A percentile compares a stretch with the other conserved stretches of the same genome.
These are phyloP conservation scores for Ceratocystis huliohia DNA, from an alignment of 2,329 filamentous ascomycete species.

Conservation along the genomic window DNA sequence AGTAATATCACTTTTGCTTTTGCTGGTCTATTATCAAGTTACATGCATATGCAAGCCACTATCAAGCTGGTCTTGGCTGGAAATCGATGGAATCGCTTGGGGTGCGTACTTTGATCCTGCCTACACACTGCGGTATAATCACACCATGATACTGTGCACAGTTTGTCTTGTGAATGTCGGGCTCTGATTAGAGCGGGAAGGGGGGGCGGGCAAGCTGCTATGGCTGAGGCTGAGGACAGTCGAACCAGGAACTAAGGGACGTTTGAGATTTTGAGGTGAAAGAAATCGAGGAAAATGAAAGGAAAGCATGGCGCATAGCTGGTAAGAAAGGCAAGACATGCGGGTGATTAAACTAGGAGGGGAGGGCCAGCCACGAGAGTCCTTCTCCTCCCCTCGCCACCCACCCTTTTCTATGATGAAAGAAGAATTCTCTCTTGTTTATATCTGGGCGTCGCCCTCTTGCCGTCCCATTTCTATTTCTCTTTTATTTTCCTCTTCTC, in stretches of 20 bases:
- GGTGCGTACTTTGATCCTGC: not conserved
- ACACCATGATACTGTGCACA: not conserved
- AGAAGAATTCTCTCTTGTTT: not conserved
- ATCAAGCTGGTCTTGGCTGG: not conserved
- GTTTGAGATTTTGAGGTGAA: not conserved
- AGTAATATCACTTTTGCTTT: not conserved
- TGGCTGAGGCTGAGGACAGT: not conserved
- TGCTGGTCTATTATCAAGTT: not conserved
- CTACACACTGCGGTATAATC: not conserved
- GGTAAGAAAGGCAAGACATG: too few species aligned
- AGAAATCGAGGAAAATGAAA: not conserved
- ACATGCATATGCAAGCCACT: constrained; percentile 2
- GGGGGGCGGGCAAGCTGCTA: not conserved
- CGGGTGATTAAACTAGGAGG: too few species aligned
- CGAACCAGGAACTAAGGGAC: not conserved
- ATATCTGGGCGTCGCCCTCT: not conserved
- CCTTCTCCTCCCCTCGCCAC: not conserved
- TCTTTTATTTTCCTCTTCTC: not conserved
- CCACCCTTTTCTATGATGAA: not conserved
- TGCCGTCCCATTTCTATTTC: not conserved
- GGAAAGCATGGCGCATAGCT: not conserved
- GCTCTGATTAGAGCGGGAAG: not conserved
- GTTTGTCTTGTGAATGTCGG: not conserved
- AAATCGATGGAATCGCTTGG: not conserved
- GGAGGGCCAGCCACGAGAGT: not conserved